Conservation (phyloP, 768 basidiomycete species). For the Termitomyces heimii region DNA sequence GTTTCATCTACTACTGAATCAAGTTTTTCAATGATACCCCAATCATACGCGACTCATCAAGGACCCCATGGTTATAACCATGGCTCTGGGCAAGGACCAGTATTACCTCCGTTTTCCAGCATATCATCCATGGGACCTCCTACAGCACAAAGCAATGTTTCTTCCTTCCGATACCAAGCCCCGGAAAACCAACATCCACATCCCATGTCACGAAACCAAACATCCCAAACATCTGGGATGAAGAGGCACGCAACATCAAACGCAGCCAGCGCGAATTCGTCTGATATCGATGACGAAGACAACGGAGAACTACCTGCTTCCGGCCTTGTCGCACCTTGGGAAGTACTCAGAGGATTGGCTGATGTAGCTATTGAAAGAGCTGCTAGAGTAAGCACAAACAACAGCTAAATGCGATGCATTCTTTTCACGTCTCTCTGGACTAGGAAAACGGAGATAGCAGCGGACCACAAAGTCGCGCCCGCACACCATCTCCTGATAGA, state of each 20-base stretch:
- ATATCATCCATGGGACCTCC: constrained; percentile 53
- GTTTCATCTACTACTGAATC: constrained; percentile 33
- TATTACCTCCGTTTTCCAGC: constrained; percentile 68
- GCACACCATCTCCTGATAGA: constrained; percentile 68
- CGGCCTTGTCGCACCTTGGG: constrained; percentile 83
- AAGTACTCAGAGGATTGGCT: constrained; percentile 74
- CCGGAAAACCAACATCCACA: constrained; percentile 32
- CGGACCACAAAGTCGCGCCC: constrained; percentile 68
- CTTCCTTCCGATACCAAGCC: constrained; percentile 55
- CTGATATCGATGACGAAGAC: constrained; percentile 81
- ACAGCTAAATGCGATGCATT: constrained; percentile 1
- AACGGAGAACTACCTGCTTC: constrained; percentile 74
- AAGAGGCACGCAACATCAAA: constrained; percentile 66
- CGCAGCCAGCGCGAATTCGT: constrained; percentile 74
- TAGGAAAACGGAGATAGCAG: constrained; percentile 77
- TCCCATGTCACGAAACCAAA: constrained; percentile 26
- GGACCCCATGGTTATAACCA: constrained; percentile 30
- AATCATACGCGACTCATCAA: constrained; percentile 36
- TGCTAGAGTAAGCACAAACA: constrained; percentile 49
- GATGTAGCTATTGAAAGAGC: constrained; percentile 79
- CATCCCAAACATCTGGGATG: constrained; percentile 34
- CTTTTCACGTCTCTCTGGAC: constrained; percentile 12
- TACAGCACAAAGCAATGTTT: constrained; percentile 39
- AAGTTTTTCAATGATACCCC: constrained; percentile 35
- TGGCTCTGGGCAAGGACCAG: constrained; percentile 37